A percentile compares a stretch with the other conserved stretches of the same genome.
phyloP scores from a whole-genome alignment of 2,329 filamentous ascomycete genomes.

The Talaromyces rugulosus region DNA sequence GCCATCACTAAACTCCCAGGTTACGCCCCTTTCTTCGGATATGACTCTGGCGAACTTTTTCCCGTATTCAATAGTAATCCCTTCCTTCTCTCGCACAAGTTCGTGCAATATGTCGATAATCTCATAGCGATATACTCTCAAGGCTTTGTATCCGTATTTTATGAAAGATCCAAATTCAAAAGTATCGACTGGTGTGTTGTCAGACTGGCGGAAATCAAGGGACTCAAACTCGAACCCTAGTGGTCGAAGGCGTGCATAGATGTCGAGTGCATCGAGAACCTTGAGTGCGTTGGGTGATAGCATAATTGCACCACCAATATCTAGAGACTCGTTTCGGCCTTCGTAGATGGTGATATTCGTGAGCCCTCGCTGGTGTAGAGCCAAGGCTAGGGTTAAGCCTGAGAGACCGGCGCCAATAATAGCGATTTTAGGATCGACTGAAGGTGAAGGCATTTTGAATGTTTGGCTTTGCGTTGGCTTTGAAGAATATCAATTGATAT shows the following conservation, averaged over 20 bases:
- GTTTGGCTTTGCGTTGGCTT: neutral
- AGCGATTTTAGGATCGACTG: neutral
- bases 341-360: conserved; percentile 25
- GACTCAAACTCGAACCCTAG: conserved; percentile 3
- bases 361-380: neutral
- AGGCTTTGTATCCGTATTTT: conserved; percentile 5
- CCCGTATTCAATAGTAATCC: conserved; percentile 38
- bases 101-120: conserved; percentile 4
- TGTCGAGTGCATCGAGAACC: conserved; percentile 22
- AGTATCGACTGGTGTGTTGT: conserved; percentile 5
- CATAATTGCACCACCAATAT: conserved; percentile 27
- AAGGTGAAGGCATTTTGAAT: neutral
- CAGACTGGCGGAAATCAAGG: conserved; percentile 3
- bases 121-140: conserved; percentile 9
- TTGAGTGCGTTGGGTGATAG: conserved; percentile 28
- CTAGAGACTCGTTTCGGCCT: conserved; percentile 23
- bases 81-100: neutral
- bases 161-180: conserved; percentile 8
- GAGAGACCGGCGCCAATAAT: conserved; percentile 11
- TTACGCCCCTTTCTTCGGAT: conserved; percentile 30
- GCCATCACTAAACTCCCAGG: conserved; percentile 48
- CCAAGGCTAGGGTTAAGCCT: conserved; percentile 7
- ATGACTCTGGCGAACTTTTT: conserved; percentile 47
- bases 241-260: neutral
- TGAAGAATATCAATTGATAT: neutral